phyloP scores from a whole-genome alignment of 352 stramenopile genomes.

The Phytophthora syringae region DNA sequence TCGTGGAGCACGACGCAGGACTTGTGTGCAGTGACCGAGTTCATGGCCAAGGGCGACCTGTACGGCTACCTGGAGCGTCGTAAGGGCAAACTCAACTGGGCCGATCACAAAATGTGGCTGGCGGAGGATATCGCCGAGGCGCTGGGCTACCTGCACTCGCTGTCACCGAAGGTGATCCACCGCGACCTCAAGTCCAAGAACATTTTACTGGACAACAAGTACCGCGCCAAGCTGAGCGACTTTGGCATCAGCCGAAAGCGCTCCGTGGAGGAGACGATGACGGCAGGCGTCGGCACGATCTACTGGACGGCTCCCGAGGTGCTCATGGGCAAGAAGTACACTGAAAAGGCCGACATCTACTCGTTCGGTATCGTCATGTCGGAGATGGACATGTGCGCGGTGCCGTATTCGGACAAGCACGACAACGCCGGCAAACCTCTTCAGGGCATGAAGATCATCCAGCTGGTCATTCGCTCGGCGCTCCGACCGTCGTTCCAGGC shows the following conservation, averaged over 20 bases:
- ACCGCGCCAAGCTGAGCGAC: slow-evolving; percentile 71
- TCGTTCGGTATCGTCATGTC: slow-evolving; percentile 87
- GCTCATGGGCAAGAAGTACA: slow-evolving; percentile 83
- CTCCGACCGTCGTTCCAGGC: slow-evolving; percentile 66
- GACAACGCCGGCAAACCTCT: slow-evolving; percentile 73
- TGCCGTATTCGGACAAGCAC: slow-evolving; percentile 82
- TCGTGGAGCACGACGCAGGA: slow-evolving; percentile 60
- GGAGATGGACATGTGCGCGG: slow-evolving; percentile 79
- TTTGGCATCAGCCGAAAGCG: slow-evolving; percentile 81
- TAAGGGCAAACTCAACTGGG: slow-evolving; percentile 38
- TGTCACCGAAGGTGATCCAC: slow-evolving; percentile 85
- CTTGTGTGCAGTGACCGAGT: slow-evolving; percentile 59
- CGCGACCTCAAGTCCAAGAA: slow-evolving; percentile 87
- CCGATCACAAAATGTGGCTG: slow-evolving; percentile 41
- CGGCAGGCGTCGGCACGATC: slow-evolving; percentile 80
- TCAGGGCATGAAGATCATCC: slow-evolving; percentile 84
- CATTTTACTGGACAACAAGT: slow-evolving; percentile 49
- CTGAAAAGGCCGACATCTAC: slow-evolving; percentile 82
- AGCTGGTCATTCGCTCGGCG: slow-evolving; percentile 74
- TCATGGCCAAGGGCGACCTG: slow-evolving; percentile 58
- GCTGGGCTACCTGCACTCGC: slow-evolving; percentile 83
- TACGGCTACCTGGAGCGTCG: slow-evolving; percentile 41
- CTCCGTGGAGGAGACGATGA: slow-evolving; percentile 81
- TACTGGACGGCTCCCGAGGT: slow-evolving; percentile 85
- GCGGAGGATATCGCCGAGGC: slow-evolving; percentile 74